These are phyloP conservation scores for Tolypocladium nubicola DNA, from an alignment of 2,329 filamentous ascomycete genomes.

Conservation along the genomic window DNA sequence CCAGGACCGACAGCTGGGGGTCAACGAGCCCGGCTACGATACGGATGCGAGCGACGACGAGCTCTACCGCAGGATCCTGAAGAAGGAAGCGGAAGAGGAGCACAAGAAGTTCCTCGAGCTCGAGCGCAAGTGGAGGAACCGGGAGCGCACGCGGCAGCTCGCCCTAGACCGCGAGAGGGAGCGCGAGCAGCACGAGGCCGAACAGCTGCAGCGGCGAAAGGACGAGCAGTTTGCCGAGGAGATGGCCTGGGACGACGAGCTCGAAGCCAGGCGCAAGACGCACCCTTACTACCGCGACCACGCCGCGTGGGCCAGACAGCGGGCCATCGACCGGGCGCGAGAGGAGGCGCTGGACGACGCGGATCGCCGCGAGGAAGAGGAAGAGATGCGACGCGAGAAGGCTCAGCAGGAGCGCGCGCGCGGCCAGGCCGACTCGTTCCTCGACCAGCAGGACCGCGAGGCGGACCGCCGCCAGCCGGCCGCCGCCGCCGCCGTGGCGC, in stretches of 20 bases:
- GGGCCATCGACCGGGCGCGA: conserved; percentile 58
- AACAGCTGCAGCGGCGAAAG: conserved; percentile 53
- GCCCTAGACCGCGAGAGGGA: conserved; percentile 78
- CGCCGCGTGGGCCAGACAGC: conserved; percentile 74
- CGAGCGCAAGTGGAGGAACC: conserved; percentile 82
- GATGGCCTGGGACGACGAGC: conserved; percentile 79
- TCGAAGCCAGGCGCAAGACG: conserved; percentile 60
- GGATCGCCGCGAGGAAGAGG: conserved; percentile 69
- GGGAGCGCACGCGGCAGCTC: conserved; percentile 72
- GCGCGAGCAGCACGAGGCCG: conserved; percentile 66
- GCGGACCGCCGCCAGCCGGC: conserved; percentile 40
- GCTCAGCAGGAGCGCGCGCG: conserved; percentile 68
- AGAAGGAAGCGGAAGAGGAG: conserved; percentile 62
- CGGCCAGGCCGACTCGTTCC: conserved; percentile 82
- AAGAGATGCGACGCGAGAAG: conserved; percentile 59
- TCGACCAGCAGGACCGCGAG: conserved; percentile 74
- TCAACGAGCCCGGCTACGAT: conserved; percentile 70
- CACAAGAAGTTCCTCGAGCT: conserved; percentile 77
- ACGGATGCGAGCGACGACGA: conserved; percentile 82
- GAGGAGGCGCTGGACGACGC: conserved; percentile 72
- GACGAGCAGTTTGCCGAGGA: conserved; percentile 55
- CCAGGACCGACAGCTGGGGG: conserved; percentile 45
- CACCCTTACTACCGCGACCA: conserved; percentile 84
- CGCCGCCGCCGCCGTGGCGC: conserved; percentile 33
- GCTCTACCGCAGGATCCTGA: conserved; percentile 59